Base-by-base conservation (phyloP, 2,329 filamentous ascomycete species). In the Cercospora canescens region DNA sequence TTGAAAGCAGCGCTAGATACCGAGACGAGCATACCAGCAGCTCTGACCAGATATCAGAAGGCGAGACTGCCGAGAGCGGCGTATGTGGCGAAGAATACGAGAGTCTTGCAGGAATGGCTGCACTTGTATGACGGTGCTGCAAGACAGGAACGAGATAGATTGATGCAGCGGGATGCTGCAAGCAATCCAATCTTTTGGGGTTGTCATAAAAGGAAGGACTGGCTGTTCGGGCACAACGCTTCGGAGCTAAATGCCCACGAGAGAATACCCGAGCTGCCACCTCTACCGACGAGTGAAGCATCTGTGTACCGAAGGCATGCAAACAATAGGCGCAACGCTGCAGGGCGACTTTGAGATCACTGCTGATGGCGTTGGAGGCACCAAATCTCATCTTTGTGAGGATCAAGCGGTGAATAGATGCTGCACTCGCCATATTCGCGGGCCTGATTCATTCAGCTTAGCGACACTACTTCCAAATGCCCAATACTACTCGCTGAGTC, bases 1-100 rank as follows among this genome's bases (percentile, higher is more conserved):
- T 76, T 90, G 28, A 66, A 69, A 24, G 69, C 69, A 18, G 64
- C 67, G n/a, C 39, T 72, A 32, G 69, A 73, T 56, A 48, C 48
- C 35, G 65, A 65, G 54, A 30, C 70, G 24, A 72, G 71, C 54
- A 69, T 70, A 16, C 61, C 73, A 50, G 69, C 71, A 30, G 70
- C 69, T 14, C 74, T 76, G 16, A 73, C 73, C 3, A 72, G 70
- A 16, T 52, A 52, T 5, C 45, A 28, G 12, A 52, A 8, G 24
- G 45, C 6, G 2, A 52, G 45, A n/a, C 6, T 52, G 24, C 45
- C 24, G 0, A n/a, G 45, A 52, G 45, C 45, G 45, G 24, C 45
- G 12, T 52, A 52, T 3, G 45, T 52, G 24, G 45, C 45, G 24
- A 28, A 6, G 5, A 52, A 52, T 7, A 52, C 45, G 7, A 77